Evolutionary conservation across 257 asterid species (phyloP).

Genomic region (Thymus quinquecostatus): DNA sequence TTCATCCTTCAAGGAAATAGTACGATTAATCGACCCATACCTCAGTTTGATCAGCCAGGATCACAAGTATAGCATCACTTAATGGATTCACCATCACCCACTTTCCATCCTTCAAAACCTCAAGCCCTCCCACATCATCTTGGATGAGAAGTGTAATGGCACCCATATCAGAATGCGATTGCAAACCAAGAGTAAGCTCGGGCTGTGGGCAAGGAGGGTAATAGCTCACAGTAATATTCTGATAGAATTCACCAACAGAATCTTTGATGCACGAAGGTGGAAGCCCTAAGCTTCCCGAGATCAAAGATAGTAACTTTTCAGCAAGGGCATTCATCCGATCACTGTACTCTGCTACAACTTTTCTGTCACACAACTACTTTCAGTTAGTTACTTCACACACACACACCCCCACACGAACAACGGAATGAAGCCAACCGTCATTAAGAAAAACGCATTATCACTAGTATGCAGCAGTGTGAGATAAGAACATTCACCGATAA

Average conservation of each 20-base stretch:
- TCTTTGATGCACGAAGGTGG: slow-evolving; percentile 64
- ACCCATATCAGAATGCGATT: slow-evolving; percentile 89
- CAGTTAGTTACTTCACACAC: slow-evolving; percentile 15
- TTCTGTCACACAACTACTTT: slow-evolving; percentile 39
- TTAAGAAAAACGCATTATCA: slow-evolving; percentile 6
- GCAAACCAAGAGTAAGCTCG: slow-evolving; percentile 92
- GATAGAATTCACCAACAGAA: slow-evolving; percentile 72
- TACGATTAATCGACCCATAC: slow-evolving; percentile 36
- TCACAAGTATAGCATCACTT: slow-evolving; percentile 67
- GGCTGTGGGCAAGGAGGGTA: slow-evolving; percentile 98
- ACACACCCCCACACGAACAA: background rate
- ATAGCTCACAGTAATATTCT: slow-evolving; percentile 82
- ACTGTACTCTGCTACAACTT: slow-evolving; percentile 66
- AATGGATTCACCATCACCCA: slow-evolving; percentile 69
- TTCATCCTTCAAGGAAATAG: slow-evolving; percentile 55
- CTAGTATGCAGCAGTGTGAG: background rate
- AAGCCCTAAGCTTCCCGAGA: slow-evolving; percentile 71
- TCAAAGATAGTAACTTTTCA: slow-evolving; percentile 59
- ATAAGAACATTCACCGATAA: slow-evolving; percentile 60
- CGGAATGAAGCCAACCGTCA: background rate
- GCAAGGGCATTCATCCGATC: slow-evolving; percentile 70
- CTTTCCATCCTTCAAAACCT: slow-evolving; percentile 78
- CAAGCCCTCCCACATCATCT: slow-evolving; percentile 94
- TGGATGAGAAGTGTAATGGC: slow-evolving; percentile 86
- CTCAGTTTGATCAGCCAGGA: slow-evolving; percentile 96